Base-by-base conservation (phyloP, 1,139 yeast genomes). In the Debaryomycetaceae sp. region DNA sequence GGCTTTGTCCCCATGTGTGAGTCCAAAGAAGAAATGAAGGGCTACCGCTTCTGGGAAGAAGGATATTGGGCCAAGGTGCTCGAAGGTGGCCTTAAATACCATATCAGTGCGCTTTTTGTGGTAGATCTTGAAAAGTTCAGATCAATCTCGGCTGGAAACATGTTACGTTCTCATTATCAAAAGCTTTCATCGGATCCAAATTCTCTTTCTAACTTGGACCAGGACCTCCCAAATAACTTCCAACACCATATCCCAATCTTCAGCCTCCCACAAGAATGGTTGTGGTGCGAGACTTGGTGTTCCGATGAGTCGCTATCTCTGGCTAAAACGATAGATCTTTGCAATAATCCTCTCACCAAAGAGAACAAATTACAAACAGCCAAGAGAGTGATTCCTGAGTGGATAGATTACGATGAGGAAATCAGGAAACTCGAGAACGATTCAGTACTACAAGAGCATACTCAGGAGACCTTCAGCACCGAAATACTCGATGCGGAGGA, bases 241-340 rank as follows among this genome's bases (percentile, higher is more conserved):
- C 99, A 93, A 62, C 58, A 73, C 33, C 65, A 65, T 37, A 63
- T 89, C 20, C 86, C 84, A 39, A 89, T 89, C 24, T 77, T 71
- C 57, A 84, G 95, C 22, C 69, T 88, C 38, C 87, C 90, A 1
- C 86, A 84, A 55, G 89, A 86, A 40, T 89, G 95, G 95, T 68
- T 87, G 36, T 89, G 96, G 96, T 88, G 96, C 64, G 96, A 88
- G 57, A 87, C 96, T 0, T 89, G 96, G 96, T 87, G 96, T 59
- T 72, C 82, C n/a, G 87, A 81, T 52, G 84, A 76, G 41, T 69
- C 78, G 27, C 64, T 84, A 46, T 58, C 58, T 41, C 66, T 66
- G 0, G 96, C 96, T 1, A 85, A 82, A 58, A 85, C 91, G 22
- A 84, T 88, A 52, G 96, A 88, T 59, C 66, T 88, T 52, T 88